These are phyloP conservation scores for Buxus sempervirens DNA, from an alignment of 164 flowering plant species.

Conservation along the genomic window DNA sequence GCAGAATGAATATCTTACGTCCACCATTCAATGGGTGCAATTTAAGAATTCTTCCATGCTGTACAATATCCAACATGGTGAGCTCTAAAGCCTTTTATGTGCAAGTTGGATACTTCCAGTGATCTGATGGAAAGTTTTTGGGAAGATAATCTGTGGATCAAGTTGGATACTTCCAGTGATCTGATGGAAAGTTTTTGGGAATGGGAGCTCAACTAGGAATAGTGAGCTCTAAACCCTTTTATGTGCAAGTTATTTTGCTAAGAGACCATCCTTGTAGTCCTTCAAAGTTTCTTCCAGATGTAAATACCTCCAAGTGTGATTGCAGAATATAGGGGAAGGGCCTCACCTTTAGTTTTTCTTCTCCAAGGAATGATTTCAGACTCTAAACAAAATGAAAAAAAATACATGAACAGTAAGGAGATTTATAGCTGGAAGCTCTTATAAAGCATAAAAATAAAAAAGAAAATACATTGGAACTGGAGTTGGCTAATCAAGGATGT, in stretches of 20 bases:
- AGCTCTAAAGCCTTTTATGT: too few relatives aligned
- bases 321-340: background rate
- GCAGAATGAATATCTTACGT: background rate
- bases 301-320: background rate
- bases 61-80: background rate
- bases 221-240: background rate
- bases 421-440: background rate
- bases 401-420: conserved; percentile 6
- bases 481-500: background rate
- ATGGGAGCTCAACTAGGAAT: background rate
- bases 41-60: background rate
- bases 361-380: conserved; percentile 81
- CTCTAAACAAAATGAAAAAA: conserved; percentile 56
- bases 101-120: background rate
- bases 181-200: background rate
- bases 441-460: background rate
- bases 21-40: background rate
- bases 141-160: background rate
- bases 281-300: too few relatives aligned
- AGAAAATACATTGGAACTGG: background rate
- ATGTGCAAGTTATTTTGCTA: background rate
- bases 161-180: background rate
- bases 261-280: background rate
- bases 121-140: background rate
- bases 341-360: conserved; percentile 86